A percentile compares a stretch with the other conserved stretches of the same genome.
Evolutionary conservation across 31 red algal species (phyloP).

Genomic region (Asparagopsis taxiformis): DNA sequence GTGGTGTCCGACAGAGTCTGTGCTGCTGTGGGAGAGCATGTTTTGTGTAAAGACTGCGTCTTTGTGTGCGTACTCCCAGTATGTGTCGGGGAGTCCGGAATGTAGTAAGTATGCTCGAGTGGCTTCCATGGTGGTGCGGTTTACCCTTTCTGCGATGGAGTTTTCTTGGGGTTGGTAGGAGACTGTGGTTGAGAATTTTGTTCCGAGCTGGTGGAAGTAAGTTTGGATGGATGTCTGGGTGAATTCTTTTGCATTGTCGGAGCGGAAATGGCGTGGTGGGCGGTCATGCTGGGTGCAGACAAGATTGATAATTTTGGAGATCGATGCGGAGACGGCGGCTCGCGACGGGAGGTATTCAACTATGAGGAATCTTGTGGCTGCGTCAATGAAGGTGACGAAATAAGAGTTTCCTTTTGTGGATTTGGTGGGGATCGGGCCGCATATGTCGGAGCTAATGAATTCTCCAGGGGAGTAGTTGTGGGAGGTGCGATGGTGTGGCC

Average conservation of each 20-base stretch:
- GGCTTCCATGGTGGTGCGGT: neutral
- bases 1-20: no score
- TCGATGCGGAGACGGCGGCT: neutral
- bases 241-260: neutral
- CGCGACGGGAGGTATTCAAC: neutral
- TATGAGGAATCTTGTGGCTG: neutral
- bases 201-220: neutral
- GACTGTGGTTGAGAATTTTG: neutral
- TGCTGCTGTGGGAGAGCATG: neutral
- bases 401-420: neutral
- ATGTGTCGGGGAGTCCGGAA: neutral
- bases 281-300: neutral
- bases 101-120: neutral
- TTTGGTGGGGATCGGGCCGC: neutral
- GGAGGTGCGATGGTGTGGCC: neutral
- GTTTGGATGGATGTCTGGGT: neutral
- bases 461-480: neutral
- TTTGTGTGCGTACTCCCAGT: neutral
- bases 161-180: constrained; percentile 8
- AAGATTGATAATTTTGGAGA: neutral
- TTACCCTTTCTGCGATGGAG: neutral
- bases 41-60: neutral
- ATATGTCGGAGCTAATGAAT: constrained; percentile 8
- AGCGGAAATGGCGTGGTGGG: no score
- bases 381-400: constrained; percentile 20